Percentiles rank a stretch among this genome's conserved stretches.
phyloP scores from a whole-genome alignment of 768 basidiomycete genomes.

The Tephrocybe sp. region DNA sequence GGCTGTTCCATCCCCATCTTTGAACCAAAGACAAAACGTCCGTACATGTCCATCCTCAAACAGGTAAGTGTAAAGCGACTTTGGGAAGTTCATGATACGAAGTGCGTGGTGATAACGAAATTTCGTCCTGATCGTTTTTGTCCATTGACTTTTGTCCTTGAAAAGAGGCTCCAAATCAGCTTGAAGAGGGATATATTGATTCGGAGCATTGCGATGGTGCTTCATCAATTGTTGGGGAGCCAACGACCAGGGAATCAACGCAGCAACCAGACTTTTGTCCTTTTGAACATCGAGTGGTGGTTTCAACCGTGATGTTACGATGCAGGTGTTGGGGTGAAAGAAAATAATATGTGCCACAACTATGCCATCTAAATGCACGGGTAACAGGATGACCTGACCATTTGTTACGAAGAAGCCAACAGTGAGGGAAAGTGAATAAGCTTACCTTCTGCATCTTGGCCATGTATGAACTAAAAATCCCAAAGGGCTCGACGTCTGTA shows the following conservation, averaged over 20 bases:
- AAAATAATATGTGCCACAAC: constrained; percentile 57
- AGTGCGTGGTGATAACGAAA: constrained; percentile 38
- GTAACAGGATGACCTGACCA: constrained; percentile 49
- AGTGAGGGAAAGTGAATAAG: constrained; percentile 6
- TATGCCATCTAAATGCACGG: constrained; percentile 44
- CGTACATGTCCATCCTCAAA: constrained; percentile 27
- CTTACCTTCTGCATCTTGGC: constrained; percentile 46
- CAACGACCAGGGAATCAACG: constrained; percentile 49
- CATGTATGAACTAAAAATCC: constrained; percentile 46
- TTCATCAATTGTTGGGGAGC: constrained; percentile 30
- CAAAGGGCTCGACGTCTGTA: constrained; percentile 39
- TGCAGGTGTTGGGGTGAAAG: constrained; percentile 39
- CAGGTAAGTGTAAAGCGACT: constrained; percentile 47
- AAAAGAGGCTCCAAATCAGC: constrained; percentile 20
- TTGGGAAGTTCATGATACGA: constrained; percentile 48
- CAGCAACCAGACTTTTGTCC: constrained; percentile 35
- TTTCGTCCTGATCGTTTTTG: constrained; percentile 21
- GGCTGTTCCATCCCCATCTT: constrained; percentile 26
- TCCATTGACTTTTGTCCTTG: constrained; percentile 20
- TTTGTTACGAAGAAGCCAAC: background rate
- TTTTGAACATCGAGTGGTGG: constrained; percentile 38
- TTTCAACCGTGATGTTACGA: constrained; percentile 37
- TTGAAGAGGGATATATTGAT: constrained; percentile 14
- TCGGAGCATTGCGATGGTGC: constrained; percentile 24
- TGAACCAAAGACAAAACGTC: constrained; percentile 51